phyloP scores from a whole-genome alignment of 2,329 filamentous ascomycete genomes.

The Fusarium piperis region DNA sequence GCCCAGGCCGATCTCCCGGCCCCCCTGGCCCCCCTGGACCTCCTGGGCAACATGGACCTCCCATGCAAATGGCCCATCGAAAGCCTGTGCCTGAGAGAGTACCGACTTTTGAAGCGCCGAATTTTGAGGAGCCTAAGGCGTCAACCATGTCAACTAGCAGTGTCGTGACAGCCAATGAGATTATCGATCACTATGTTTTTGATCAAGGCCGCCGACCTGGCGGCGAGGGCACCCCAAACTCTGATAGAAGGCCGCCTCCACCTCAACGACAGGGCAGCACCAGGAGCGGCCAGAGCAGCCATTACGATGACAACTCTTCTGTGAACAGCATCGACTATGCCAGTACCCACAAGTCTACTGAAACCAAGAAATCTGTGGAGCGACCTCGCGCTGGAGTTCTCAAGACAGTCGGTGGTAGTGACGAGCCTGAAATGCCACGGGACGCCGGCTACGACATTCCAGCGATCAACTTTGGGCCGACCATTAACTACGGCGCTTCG shows the following conservation, averaged over 20 bases:
- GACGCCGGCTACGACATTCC: slow-evolving; percentile 68
- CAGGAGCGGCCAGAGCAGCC: slow-evolving; percentile 53
- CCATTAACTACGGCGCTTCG: slow-evolving; percentile 69
- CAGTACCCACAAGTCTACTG: slow-evolving; percentile 37
- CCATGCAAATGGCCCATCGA: slow-evolving; percentile 37
- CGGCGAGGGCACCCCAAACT: slow-evolving; percentile 25
- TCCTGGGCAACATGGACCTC: slow-evolving; percentile 38
- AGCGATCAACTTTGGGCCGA: slow-evolving; percentile 86
- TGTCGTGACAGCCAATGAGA: slow-evolving; percentile 49
- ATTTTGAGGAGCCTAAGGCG: slow-evolving; percentile 24
- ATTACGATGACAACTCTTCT: slow-evolving; percentile 69
- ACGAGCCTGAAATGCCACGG: slow-evolving; percentile 38
- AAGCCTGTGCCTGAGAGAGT: slow-evolving; percentile 45
- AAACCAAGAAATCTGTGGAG: slow-evolving; percentile 58
- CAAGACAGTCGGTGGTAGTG: slow-evolving; percentile 75
- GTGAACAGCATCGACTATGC: slow-evolving; percentile 37
- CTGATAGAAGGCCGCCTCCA: slow-evolving; percentile 38
- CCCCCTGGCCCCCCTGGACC: slow-evolving; percentile 42
- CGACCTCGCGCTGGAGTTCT: slow-evolving; percentile 81
- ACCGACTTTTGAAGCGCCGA: slow-evolving; percentile 13
- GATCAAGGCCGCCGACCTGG: slow-evolving; percentile 41
- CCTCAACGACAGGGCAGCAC: slow-evolving; percentile 38
- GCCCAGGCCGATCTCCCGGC: slow-evolving; percentile 31
- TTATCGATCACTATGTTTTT: slow-evolving; percentile 51
- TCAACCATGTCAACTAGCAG: slow-evolving; percentile 41